Conservation (phyloP, 768 basidiomycete species). For the Tylopilus felleus region DNA sequence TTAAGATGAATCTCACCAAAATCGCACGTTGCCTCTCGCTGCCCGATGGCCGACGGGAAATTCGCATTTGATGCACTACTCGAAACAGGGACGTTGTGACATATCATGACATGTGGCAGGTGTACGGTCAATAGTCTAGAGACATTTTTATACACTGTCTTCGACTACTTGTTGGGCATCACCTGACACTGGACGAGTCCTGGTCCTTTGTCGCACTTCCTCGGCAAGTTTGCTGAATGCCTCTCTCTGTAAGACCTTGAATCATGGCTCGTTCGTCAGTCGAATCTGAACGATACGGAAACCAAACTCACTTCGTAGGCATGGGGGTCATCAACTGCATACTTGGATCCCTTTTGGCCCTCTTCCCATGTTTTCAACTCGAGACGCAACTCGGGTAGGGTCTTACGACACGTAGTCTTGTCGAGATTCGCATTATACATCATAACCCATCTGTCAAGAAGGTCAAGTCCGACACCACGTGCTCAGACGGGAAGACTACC, state of each 20-base stretch:
- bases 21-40: background rate
- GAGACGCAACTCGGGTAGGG: constrained; percentile 41
- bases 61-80: background rate
- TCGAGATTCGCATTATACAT: constrained; percentile 72
- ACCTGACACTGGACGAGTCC: constrained; percentile 16
- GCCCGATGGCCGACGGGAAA: background rate
- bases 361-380: constrained; percentile 63
- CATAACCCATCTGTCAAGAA: constrained; percentile 56
- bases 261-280: background rate
- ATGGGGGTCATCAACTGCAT: constrained; percentile 35
- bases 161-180: constrained; percentile 29
- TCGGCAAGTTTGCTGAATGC: constrained; percentile 36
- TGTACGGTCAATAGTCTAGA: background rate
- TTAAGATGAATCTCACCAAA: constrained; percentile 8
- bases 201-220: constrained; percentile 35
- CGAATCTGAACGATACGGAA: background rate
- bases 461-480: background rate
- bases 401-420: constrained; percentile 47
- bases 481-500: constrained; percentile 34
- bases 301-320: constrained; percentile 38
- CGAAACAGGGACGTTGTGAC: background rate
- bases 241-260: constrained; percentile 24
- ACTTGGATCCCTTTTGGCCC: constrained; percentile 36
- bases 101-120: background rate
- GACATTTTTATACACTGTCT: constrained; percentile 34